Percentiles rank a stretch among this genome's conserved stretches.
These are phyloP conservation scores for Cytospora paraplurivora DNA, from an alignment of 2,329 filamentous ascomycete genomes.

Conservation along the genomic window DNA sequence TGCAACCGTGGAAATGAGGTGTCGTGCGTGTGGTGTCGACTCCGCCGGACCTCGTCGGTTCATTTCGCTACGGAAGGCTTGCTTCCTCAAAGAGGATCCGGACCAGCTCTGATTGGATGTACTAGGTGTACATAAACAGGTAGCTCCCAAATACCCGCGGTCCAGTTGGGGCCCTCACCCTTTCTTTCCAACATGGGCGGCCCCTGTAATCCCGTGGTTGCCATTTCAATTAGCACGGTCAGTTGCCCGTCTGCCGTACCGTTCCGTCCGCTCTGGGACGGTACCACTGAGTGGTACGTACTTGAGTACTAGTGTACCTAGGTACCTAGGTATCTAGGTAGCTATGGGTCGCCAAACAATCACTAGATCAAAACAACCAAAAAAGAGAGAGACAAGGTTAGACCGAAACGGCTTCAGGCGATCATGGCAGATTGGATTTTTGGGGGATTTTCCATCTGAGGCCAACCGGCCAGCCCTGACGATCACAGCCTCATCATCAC, in stretches of 20 bases:
- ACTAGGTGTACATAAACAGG: background rate
- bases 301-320: background rate
- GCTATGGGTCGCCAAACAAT: no score
- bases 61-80: constrained; percentile 9
- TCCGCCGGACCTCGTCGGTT: background rate
- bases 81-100: background rate
- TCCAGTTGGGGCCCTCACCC: constrained; percentile 1
- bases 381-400: background rate
- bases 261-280: background rate
- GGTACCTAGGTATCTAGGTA: no score
- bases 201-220: background rate
- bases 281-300: background rate
- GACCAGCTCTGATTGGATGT: background rate
- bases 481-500: background rate
- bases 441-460: background rate
- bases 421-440: background rate
- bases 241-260: background rate
- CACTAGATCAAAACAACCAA: no score
- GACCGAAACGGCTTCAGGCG: background rate
- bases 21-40: constrained; percentile 4
- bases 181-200: background rate
- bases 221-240: background rate
- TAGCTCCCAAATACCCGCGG: background rate
- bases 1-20: constrained; percentile 2
- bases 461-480: background rate